Evolutionary conservation across 352 stramenopile species (phyloP).

Genomic region (Thalassiosira exigua): DNA sequence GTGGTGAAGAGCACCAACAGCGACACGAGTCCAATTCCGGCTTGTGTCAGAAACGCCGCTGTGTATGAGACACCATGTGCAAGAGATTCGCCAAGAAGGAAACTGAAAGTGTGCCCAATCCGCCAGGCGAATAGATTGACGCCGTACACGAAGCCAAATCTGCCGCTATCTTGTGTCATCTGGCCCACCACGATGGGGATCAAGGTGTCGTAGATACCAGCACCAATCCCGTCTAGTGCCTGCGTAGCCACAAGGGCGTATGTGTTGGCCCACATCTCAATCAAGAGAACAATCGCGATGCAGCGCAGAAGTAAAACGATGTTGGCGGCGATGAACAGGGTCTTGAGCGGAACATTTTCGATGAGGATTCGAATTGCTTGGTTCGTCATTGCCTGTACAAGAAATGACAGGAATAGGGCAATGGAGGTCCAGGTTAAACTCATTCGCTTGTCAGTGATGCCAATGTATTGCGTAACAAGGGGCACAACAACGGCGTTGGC

Average conservation of each 20-base stretch:
- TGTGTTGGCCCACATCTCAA: neutral
- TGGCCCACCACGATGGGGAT: neutral
- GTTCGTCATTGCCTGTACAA: too few relatives aligned
- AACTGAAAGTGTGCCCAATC: neutral
- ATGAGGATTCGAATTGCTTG: too few relatives aligned
- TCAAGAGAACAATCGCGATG: constrained; percentile 4
- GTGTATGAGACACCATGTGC: neutral
- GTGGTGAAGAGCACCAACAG: neutral
- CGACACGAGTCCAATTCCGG: neutral
- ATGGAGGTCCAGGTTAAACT: neutral
- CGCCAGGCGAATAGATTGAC: neutral
- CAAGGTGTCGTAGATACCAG: constrained; percentile 2
- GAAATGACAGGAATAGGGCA: too few relatives aligned
- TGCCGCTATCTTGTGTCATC: neutral
- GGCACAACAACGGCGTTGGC: neutral
- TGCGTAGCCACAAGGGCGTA: neutral
- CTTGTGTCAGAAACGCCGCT: neutral
- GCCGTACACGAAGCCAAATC: neutral
- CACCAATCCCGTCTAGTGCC: neutral
- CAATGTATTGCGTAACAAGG: neutral
- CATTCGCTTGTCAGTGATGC: neutral
- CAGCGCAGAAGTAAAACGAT: neutral
- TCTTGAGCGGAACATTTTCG: too few relatives aligned
- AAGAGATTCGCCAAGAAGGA: constrained; percentile 1
- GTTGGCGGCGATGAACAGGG: neutral